phyloP scores from a whole-genome alignment of 177 flowering plant species.

The Vitis hybrid region DNA sequence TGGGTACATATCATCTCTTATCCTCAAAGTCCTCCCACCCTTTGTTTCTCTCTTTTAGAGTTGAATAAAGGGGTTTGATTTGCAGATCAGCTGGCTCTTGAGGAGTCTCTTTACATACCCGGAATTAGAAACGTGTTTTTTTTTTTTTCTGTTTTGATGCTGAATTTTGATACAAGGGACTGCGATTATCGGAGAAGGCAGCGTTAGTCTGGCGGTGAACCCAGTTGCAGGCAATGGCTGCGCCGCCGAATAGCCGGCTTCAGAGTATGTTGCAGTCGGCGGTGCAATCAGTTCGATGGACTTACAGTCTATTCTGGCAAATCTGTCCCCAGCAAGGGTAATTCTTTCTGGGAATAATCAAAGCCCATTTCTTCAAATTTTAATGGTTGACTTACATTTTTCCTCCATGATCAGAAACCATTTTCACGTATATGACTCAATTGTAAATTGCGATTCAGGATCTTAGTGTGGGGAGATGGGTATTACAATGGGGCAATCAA shows the following conservation, averaged over 20 bases:
- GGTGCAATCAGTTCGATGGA: conserved; percentile 84
- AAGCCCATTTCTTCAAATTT: no score
- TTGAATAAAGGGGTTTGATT: not conserved
- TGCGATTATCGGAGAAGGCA: not conserved
- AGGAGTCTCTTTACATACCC: conserved; percentile 8
- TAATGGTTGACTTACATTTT: not conserved
- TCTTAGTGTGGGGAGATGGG: conserved; percentile 85
- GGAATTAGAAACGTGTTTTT: conserved; percentile 3
- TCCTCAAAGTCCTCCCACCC: conserved; percentile 6
- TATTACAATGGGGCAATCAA: conserved; percentile 97
- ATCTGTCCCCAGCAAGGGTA: conserved; percentile 90
- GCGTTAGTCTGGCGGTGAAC: not conserved
- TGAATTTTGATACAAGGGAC: not conserved
- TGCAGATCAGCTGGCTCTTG: not conserved
- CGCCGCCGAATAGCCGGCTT: conserved; percentile 33
- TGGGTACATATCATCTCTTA: conserved; percentile 15
- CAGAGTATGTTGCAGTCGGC: conserved; percentile 71
- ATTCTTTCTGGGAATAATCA: not conserved
- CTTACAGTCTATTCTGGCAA: conserved; percentile 93
- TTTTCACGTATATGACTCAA: not conserved
- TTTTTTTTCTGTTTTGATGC: not conserved
- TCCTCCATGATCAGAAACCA: not conserved
- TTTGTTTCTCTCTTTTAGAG: not conserved
- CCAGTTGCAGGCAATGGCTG: conserved; percentile 23
- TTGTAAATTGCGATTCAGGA: conserved; percentile 32